A percentile compares a stretch with the other conserved stretches of the same genome.
These are phyloP conservation scores for Dioszegia crocea DNA, from an alignment of 768 basidiomycete genomes.

Conservation along the genomic window DNA sequence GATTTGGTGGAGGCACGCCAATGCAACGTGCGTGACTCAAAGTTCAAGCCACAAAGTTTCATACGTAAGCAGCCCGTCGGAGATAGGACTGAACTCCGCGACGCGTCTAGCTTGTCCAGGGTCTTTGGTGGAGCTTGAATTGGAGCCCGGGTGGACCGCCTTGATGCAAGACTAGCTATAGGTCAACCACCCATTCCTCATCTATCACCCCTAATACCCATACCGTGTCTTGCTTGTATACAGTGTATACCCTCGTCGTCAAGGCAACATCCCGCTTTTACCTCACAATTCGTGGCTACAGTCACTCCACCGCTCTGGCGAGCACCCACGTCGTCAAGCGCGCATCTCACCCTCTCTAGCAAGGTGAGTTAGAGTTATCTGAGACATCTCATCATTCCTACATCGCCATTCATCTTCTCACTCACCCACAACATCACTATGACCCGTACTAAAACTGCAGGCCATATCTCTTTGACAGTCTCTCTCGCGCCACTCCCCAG, in stretches of 20 bases:
- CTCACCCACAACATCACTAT: neutral
- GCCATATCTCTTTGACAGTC: neutral
- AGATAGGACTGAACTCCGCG: neutral
- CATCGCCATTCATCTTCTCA: neutral
- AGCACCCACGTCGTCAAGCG: slow-evolving; percentile 6
- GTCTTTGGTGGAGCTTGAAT: too few relatives aligned
- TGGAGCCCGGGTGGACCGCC: neutral
- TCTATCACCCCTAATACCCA: too few relatives aligned
- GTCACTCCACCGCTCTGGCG: neutral
- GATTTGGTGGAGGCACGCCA: slow-evolving; percentile 1
- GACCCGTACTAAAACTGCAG: neutral
- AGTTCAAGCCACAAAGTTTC: neutral
- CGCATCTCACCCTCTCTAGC: neutral
- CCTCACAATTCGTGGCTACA: neutral
- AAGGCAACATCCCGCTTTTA: neutral
- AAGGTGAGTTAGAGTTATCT: neutral
- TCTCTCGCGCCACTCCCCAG: neutral
- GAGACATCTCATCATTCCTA: neutral
- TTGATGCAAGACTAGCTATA: too few relatives aligned
- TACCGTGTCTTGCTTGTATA: neutral
- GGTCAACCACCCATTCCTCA: too few relatives aligned
- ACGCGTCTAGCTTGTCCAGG: neutral
- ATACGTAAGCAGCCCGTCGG: neutral
- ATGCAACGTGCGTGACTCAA: neutral
- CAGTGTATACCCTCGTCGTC: neutral